Evolutionary conservation across 768 basidiomycete genomes (phyloP), one percentile per base, ranked within the genome.

Genomic region (Tricholoma hemisulphureum): DNA sequence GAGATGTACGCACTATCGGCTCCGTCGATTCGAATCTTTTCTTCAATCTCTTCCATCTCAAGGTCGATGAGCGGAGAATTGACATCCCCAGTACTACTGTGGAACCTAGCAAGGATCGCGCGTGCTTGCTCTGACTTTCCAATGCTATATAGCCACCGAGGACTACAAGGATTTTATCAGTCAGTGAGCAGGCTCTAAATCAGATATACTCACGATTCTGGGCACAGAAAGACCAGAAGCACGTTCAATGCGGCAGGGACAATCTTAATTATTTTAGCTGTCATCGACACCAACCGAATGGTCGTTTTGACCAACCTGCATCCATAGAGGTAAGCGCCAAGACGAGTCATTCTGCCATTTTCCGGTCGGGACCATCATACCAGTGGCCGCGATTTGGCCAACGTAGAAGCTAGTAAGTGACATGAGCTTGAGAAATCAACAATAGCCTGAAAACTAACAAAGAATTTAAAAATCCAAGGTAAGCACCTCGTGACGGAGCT

Each of bases 301-400:
- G 28, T 29, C 31, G 29, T 35, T 21, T 16, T 34, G 28, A 29
- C 61, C 23, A 32, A 75, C 76, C 70, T 83, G 81, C 28, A 83
- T 72, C 57, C 79, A 80, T 32, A 84, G 62, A 16, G 80, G 82
- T 11, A 80, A 66, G 41, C 82, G 71, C 82, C 82, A 84, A 10
- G 80, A 75, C 65, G 70, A 66, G 2, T 82, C 72, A 50, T 63
- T 77, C 10, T 64, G 35, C 58, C 68, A 78, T 56, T 68, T 73
- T 10, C 80, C 81, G 16, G 79, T 82, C 1, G 79, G 69, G 11
- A 84, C 78, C 74, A 82, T 79, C 77, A 84, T 81, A 4, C 82
- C 83, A 16, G 77, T 79, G 1, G 82, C 83, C 26, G 75, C 67
- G 67, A 84, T 82, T 63, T 83, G 82, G 9, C 82, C 83, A 37